Evolutionary conservation across 495 filamentous ascomycete genomes (phyloP), one percentile per base, ranked within the genome.

Genomic region (Aspergillus conjunctus): DNA sequence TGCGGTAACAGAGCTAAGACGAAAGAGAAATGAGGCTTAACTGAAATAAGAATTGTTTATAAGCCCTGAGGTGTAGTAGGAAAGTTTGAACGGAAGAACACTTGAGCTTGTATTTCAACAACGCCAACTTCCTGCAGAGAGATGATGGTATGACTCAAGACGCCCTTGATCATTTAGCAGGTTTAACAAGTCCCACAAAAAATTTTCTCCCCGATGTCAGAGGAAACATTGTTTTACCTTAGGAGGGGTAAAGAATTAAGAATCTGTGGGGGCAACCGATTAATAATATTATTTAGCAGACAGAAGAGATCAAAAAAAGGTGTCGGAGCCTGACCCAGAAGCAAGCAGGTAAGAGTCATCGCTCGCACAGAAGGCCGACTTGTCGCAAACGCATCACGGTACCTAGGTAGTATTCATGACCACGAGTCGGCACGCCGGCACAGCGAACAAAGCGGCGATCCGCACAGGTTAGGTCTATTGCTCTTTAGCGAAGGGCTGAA

Each of bases 291-390:
- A 43, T 5, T 15, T 5, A 18, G 20, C 0, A 46, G 17, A 46
- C n/a, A 7, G 20, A 48, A 48, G 18, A 48, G 18, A 48, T 9
- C n/a, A 48, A 21, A 21, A 7, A 20, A 48, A 21, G 7, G 15
- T 11, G 44, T 48, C 17, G 44, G 20, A 48, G 21, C 44, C 17
- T 20, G 44, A 48, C 10, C 44, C 7, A 48, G 39, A 20, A 18
- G 17, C 44, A 18, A 48, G 44, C 44, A 41, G 15, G 5, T 5
- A 41, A 41, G 37, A 41, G 50, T 21, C 20, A 20, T 20, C 14
- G 11, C 45, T 64, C 62, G 62, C 62, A 64, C 52, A 64, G 46
- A 64, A 64, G 46, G 37, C 62, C 62, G 62, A 60, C 7, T 12
- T 14, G 11, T 11, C 8, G 50, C 26, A 34, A 53, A 17, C 50